Conservation (phyloP, 1,284 basidiomycete genomes). For the Trichosporon sp. region DNA sequence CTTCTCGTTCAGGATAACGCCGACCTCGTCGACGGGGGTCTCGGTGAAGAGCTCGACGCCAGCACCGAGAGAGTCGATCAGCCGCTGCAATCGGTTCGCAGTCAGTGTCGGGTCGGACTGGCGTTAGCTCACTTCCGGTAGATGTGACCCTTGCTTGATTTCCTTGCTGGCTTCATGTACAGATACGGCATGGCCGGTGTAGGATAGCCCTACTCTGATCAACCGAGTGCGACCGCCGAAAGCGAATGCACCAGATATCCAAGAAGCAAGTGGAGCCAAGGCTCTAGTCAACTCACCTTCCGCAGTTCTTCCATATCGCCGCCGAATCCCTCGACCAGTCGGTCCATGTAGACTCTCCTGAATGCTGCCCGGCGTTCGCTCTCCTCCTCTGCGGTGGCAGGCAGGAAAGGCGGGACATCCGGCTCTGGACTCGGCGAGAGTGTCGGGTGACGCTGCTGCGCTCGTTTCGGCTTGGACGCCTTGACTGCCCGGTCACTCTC, state of each 20-base stretch:
- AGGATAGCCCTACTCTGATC: too few species aligned
- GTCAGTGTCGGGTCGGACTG: conserved; percentile 40
- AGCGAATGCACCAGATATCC: too few species aligned
- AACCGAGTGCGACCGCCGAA: too few species aligned
- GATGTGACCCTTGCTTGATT: too few species aligned
- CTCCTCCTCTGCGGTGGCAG: conserved; percentile 20
- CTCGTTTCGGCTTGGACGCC: neutral
- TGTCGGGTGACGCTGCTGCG: conserved; percentile 12
- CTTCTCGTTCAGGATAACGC: conserved; percentile 26
- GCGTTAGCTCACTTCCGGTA: neutral
- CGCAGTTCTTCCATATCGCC: conserved; percentile 44
- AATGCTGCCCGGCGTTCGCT: conserved; percentile 37
- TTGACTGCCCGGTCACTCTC: neutral
- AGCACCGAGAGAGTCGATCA: conserved; percentile 38
- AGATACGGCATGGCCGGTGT: too few species aligned
- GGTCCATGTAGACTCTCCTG: conserved; percentile 46
- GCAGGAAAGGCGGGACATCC: conserved; percentile 20
- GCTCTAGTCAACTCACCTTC: conserved; percentile 42
- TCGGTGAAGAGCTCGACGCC: conserved; percentile 44
- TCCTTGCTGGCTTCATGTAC: too few species aligned
- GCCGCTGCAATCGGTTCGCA: conserved; percentile 36
- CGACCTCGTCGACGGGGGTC: conserved; percentile 34
- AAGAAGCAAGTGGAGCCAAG: too few species aligned
- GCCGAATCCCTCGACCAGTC: conserved; percentile 45
- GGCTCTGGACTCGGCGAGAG: conserved; percentile 22